Evolutionary conservation across 768 basidiomycete genomes (phyloP), one percentile per base, ranked within the genome.

Genomic region (Boletus subparvulus): DNA sequence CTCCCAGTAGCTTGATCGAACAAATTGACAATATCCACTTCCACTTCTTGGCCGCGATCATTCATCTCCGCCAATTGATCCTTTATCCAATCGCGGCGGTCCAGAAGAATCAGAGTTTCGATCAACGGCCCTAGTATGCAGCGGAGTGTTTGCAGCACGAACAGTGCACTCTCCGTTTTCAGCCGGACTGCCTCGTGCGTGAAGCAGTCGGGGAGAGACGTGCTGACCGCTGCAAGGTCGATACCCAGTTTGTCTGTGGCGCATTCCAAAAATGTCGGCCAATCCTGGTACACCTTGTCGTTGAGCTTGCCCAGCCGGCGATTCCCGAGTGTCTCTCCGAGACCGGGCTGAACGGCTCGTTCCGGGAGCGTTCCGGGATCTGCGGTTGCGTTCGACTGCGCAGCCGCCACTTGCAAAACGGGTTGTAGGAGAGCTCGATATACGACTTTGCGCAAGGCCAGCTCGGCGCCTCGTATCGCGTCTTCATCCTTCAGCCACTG

Each of bases 1-100:
- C 89, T 91, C 43, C 87, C 88, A 3, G 79, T 80, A 6, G 75
- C 74, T 68, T 90, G 89, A 63, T 90, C 85, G 57, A 92, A 91
- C 41, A 92, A 65, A 67, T 88, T 90, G 3, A 89, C 75, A 21
- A 82, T 62, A 32, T 78, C 74, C 19, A 82, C 76, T 41, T 55
- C 64, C 59, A 82, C 67, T 49, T 70, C 40, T 60, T 44, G 55
- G 36, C 58, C 61, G 53, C 53, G 10, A 36, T 54, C 52, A 19
- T 47, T 55, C 58, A 60, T 67, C 17, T 65, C 72, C 65, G 62
- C 47, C 35, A 77, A 61, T 39, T 67, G 66, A 40, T 84, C 76
- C 50, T 61, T 64, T 54, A 90, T 59, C 86, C 87, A 91, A 43
- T 73, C 61, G 30, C 78, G 64, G 21, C 90, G 78, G 69, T 91